Base-by-base conservation (phyloP, 345 rosid genomes). In the Populus deltoides region DNA sequence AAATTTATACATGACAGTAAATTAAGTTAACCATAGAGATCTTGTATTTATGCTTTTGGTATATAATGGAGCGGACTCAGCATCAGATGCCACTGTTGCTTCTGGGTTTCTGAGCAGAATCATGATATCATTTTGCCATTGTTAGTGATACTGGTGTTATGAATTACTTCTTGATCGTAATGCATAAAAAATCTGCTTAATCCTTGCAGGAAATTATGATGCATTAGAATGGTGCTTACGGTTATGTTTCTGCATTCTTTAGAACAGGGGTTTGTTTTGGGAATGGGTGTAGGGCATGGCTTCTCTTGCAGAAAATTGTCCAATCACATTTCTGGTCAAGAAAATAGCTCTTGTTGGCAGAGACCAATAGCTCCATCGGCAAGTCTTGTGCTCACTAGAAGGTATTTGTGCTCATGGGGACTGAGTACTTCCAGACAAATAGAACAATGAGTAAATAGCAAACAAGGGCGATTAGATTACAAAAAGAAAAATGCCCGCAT, bases 1-100 rank as follows among this genome's bases (percentile, higher is more conserved):
- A 47, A 72, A 63, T 20, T 22, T 61, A 55, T 79, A 29, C 63
- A 68, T 51, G 53, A 25, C 41, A 66, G 29, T 68, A 68, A 38
- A 25, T 55, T 68, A 68, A 15, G 59, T 25, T 36, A 76, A 25
- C 53, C 31, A 8, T 68, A 41, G 22, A 20, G 33, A 41, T 77
- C n/a, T 25, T 0, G 17, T 29, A 45, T 45, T 68, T 24, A 20
- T 10, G n/a, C 7, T 17, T 31, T 4, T 5, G 63, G 25, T 31
- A 20, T 18, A 22, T 6, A 25, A 8, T 51, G 4, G 41, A 70
- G n/a, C 7, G 25, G 65, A 25, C 65, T 35, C 33, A 10, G 39
- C n/a, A 15, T 12, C 57, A 31, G 33, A 59, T 36, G 38, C 15
- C 45, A 55, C 57, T 55, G 75, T 25, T 20, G 38, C 20, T 20